phyloP scores from a whole-genome alignment of 2,329 filamentous ascomycete species.

The Colletotrichum coccodes region DNA sequence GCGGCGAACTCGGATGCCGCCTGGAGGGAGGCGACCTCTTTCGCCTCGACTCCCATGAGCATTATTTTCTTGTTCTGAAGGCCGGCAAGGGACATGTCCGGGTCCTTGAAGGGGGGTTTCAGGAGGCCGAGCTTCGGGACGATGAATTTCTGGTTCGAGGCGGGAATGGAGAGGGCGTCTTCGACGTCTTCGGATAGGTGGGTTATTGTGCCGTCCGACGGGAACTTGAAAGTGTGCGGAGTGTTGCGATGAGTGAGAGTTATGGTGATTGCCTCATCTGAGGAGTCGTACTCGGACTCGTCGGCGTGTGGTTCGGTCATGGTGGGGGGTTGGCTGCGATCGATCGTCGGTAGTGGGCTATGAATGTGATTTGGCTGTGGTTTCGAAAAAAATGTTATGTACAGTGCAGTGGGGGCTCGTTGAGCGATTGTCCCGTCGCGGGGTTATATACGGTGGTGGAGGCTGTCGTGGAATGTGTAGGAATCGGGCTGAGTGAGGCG shows the following conservation, averaged over 20 bases:
- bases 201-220: constrained; percentile 56
- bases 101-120: constrained; percentile 71
- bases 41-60: constrained; percentile 70
- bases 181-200: constrained; percentile 71
- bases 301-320: constrained; percentile 32
- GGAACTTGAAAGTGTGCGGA: constrained; percentile 55
- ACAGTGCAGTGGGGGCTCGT: background rate
- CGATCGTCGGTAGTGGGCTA: too few relatives aligned
- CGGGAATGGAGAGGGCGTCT: constrained; percentile 66
- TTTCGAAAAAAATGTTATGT: constrained; percentile 34
- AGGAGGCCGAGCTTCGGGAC: constrained; percentile 73
- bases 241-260: constrained; percentile 58
- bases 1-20: constrained; percentile 59
- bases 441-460: constrained; percentile 13
- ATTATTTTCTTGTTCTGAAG: constrained; percentile 69
- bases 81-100: constrained; percentile 57
- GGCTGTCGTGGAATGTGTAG: constrained; percentile 11
- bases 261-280: constrained; percentile 50
- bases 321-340: background rate
- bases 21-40: constrained; percentile 67
- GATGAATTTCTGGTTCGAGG: constrained; percentile 75
- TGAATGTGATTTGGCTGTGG: constrained; percentile 10
- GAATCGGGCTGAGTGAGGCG: constrained; percentile 27
- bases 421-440: background rate
- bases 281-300: constrained; percentile 27